phyloP scores from a whole-genome alignment of 768 basidiomycete genomes.

The Hericium rajendrae region DNA sequence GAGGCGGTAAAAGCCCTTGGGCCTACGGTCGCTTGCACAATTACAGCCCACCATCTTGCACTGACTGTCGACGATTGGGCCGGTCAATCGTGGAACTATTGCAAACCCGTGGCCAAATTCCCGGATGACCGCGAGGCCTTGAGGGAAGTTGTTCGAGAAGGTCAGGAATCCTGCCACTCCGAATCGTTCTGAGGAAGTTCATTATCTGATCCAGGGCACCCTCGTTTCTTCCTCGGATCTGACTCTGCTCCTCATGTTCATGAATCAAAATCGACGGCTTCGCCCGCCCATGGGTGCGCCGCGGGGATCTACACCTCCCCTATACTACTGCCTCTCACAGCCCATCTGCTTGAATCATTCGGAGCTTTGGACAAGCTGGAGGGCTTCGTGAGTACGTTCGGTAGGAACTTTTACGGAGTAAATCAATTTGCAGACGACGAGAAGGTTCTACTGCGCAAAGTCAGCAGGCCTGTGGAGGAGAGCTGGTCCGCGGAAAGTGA shows the following conservation, averaged over 20 bases:
- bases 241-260: constrained; percentile 92
- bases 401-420: constrained; percentile 67
- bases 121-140: constrained; percentile 86
- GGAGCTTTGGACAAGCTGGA: constrained; percentile 76
- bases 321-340: constrained; percentile 82
- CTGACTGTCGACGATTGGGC: constrained; percentile 97
- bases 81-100: constrained; percentile 90
- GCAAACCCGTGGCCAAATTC: constrained; percentile 96
- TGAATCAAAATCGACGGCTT: constrained; percentile 55
- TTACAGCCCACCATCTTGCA: constrained; percentile 92
- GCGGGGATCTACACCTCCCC: constrained; percentile 96
- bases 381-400: constrained; percentile 70
- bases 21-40: constrained; percentile 85
- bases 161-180: constrained; percentile 26
- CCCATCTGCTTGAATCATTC: constrained; percentile 81
- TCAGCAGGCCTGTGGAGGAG: constrained; percentile 33
- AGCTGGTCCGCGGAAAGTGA: constrained; percentile 39
- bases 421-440: constrained; percentile 14
- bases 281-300: constrained; percentile 69
- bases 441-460: constrained; percentile 35
- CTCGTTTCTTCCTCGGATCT: constrained; percentile 94
- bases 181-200: not conserved
- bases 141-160: constrained; percentile 64
- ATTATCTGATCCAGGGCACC: constrained; percentile 48
- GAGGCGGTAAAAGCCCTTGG: constrained; percentile 75